These are phyloP conservation scores for Pascua guehoae DNA, from an alignment of 1,284 basidiomycete species.

Conservation along the genomic window DNA sequence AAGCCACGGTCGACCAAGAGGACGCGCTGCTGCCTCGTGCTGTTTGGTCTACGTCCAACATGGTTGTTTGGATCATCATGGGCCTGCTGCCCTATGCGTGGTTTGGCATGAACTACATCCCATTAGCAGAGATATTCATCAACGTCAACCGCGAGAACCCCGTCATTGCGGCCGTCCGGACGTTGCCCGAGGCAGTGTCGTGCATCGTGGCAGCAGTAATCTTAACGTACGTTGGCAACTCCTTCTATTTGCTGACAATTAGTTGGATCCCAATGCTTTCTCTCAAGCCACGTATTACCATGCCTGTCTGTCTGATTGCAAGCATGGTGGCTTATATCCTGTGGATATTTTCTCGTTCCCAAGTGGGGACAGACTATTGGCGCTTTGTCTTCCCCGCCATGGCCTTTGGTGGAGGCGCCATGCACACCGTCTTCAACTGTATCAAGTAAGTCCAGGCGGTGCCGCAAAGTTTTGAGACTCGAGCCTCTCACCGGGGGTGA, in stretches of 20 bases:
- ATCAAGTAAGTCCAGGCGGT: conserved; percentile 19
- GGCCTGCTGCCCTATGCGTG: conserved; percentile 25
- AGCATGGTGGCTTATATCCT: conserved; percentile 14
- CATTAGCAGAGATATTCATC: conserved; percentile 21
- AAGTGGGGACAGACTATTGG: conserved; percentile 23
- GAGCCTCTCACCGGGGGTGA: too few species aligned
- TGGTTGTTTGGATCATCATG: conserved; percentile 27
- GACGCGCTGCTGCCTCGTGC: conserved; percentile 30
- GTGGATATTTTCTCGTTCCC: conserved; percentile 8
- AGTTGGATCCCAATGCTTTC: too few species aligned
- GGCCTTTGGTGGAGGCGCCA: conserved; percentile 18
- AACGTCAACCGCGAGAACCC: conserved; percentile 15
- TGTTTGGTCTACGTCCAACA: conserved; percentile 34
- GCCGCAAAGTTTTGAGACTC: too few species aligned
- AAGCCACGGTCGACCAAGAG: conserved; percentile 19
- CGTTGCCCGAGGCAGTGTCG: conserved; percentile 25
- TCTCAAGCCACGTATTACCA: too few species aligned
- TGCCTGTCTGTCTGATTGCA: too few species aligned
- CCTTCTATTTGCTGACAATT: background rate
- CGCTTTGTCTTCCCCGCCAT: conserved; percentile 22
- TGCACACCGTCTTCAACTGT: conserved; percentile 19
- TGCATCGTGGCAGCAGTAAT: conserved; percentile 8
- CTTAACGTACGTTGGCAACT: too few species aligned
- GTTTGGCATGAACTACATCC: conserved; percentile 22
- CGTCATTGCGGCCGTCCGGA: conserved; percentile 24